Evolutionary conservation across 75 land plant genomes (phyloP).

Genomic region (Pinus albicaulis): DNA sequence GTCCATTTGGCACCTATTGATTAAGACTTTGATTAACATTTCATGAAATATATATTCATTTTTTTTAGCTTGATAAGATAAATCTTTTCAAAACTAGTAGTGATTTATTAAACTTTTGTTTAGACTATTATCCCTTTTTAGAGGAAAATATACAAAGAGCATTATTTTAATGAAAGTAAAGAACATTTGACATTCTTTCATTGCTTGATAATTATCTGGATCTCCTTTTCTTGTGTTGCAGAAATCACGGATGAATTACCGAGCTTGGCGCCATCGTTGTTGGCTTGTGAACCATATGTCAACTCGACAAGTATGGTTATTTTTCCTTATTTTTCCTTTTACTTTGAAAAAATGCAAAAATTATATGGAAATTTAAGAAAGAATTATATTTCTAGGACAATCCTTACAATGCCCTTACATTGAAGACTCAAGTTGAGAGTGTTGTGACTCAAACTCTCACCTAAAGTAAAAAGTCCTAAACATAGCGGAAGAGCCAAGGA

Average conservation of each 20-base stretch:
- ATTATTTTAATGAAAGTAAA: neutral
- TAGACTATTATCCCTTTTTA: neutral
- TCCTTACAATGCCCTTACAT: too few species aligned
- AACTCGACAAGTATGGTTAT: slow-evolving; percentile 40
- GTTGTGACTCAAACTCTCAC: too few species aligned
- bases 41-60: neutral
- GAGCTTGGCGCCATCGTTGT: slow-evolving; percentile 86
- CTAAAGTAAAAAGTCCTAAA: too few species aligned
- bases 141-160: neutral
- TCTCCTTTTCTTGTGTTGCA: slow-evolving; percentile 25
- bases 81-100: neutral
- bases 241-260: slow-evolving; percentile 86
- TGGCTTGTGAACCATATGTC: slow-evolving; percentile 76
- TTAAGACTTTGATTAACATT: neutral
- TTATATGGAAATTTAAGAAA: neutral
- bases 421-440: too few species aligned
- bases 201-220: neutral
- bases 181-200: slow-evolving; percentile 9
- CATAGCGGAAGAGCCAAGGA: too few species aligned
- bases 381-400: too few species aligned
- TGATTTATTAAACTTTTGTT: neutral
- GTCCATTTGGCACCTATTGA: neutral
- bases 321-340: neutral
- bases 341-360: neutral
- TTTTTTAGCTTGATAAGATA: neutral